Evolutionary conservation across 139 green algal genomes (phyloP).

Genomic region (Chlorella vulgaris): DNA sequence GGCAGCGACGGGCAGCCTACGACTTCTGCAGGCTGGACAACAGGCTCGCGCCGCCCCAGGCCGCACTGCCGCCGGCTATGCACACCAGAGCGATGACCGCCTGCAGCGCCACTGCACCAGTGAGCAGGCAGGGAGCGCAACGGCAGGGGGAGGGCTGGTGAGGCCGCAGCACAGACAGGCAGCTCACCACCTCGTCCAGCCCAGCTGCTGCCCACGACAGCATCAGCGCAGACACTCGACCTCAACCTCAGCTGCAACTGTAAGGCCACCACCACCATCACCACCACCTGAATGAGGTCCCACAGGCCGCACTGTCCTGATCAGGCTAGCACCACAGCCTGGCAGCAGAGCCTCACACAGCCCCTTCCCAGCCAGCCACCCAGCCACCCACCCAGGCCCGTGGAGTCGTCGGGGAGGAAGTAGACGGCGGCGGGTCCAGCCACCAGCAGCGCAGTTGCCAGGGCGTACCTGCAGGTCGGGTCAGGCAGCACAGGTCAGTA

Average conservation of each 20-base stretch:
- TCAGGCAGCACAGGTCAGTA: background rate
- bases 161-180: background rate
- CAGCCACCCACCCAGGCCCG: constrained; percentile 11
- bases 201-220: no score
- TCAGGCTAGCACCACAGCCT: background rate
- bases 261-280: no score
- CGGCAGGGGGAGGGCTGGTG: background rate
- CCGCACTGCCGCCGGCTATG: constrained; percentile 55
- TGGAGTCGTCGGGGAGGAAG: constrained; percentile 53
- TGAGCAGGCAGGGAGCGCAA: background rate
- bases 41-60: constrained; percentile 58
- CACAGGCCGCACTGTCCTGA: background rate
- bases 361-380: background rate
- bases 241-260: no score
- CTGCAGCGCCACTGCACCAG: constrained; percentile 52
- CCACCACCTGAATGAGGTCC: no score
- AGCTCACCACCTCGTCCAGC: no score
- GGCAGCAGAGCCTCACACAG: background rate
- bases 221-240: no score
- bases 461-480: constrained; percentile 19
- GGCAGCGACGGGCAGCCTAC: no score
- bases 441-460: constrained; percentile 49
- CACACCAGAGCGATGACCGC: constrained; percentile 39
- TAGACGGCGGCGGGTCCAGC: constrained; percentile 59
- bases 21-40: constrained; percentile 60